Percentiles rank a stretch among this genome's conserved stretches.
Evolutionary conservation across 495 filamentous ascomycete genomes (phyloP).

Genomic region (Jackrogersella multiformis): DNA sequence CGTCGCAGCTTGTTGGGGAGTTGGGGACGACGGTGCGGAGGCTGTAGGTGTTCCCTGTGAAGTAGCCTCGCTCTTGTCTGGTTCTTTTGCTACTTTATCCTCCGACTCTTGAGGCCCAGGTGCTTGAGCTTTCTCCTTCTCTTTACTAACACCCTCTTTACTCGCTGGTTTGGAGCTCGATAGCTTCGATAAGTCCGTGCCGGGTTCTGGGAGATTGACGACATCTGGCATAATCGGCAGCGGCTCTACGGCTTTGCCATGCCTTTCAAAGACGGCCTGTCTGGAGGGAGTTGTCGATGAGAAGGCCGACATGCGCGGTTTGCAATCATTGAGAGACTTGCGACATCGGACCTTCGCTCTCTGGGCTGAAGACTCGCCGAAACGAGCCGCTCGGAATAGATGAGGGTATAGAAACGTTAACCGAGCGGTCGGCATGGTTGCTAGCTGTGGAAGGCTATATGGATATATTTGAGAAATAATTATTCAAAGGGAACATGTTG

Average conservation of each 20-base stretch:
- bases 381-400: constrained; percentile 60
- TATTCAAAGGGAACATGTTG: constrained; percentile 34
- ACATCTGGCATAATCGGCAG: constrained; percentile 39
- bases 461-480: constrained; percentile 1
- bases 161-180: constrained; percentile 22
- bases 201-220: constrained; percentile 30
- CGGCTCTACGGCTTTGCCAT: constrained; percentile 73
- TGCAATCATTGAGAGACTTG: constrained; percentile 47
- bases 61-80: constrained; percentile 23
- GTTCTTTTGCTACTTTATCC: constrained; percentile 32
- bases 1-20: constrained; percentile 25
- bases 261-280: constrained; percentile 56
- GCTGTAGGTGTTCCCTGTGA: constrained; percentile 35
- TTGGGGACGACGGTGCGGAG: constrained; percentile 34
- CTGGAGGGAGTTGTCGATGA: constrained; percentile 45
- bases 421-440: constrained; percentile 70
- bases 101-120: constrained; percentile 21
- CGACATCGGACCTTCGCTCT: constrained; percentile 56
- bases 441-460: constrained; percentile 21
- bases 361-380: constrained; percentile 49
- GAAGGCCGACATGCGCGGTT: constrained; percentile 45
- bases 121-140: constrained; percentile 22
- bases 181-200: constrained; percentile 31
- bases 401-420: constrained; percentile 81
- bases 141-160: constrained; percentile 38